Conservation (phyloP, 805 yeast species). For the Metschnikowia picachoensis region DNA sequence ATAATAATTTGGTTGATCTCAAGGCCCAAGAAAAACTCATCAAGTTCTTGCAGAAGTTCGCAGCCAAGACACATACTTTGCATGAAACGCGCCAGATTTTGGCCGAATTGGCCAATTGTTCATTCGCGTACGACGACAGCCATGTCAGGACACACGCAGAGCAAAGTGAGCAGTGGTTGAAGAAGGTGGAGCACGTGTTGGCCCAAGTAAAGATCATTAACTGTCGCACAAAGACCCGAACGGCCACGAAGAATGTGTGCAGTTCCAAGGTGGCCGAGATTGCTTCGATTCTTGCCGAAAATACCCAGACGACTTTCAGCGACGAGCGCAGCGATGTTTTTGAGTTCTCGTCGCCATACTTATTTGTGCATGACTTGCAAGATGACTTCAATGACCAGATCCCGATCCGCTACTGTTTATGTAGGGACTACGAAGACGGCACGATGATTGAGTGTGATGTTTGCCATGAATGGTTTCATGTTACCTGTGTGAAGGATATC, state of each 20-base stretch:
- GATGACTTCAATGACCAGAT: slow-evolving; percentile 2
- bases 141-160: slow-evolving; percentile 15
- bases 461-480: slow-evolving; percentile 73
- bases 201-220: slow-evolving; percentile 13
- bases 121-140: slow-evolving; percentile 17
- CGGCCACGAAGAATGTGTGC: slow-evolving; percentile 16
- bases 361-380: slow-evolving; percentile 9
- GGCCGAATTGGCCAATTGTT: slow-evolving; percentile 20
- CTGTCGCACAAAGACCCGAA: slow-evolving; percentile 3
- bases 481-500: slow-evolving; percentile 41
- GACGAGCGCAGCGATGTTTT: slow-evolving; percentile 23
- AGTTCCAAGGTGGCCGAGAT: slow-evolving; percentile 20
- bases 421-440: slow-evolving; percentile 57
- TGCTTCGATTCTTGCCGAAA: slow-evolving; percentile 19
- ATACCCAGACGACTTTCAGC: slow-evolving; percentile 25
- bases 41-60: slow-evolving; percentile 22
- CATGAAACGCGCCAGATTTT: slow-evolving; percentile 25
- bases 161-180: slow-evolving; percentile 25
- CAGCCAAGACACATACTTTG: slow-evolving; percentile 12
- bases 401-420: slow-evolving; percentile 48
- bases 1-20: slow-evolving; percentile 20
- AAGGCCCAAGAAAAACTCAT: slow-evolving; percentile 27
- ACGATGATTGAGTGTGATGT: slow-evolving; percentile 68
- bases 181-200: slow-evolving; percentile 14
- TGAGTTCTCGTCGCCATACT: slow-evolving; percentile 24